Evolutionary conservation across 2,329 filamentous ascomycete genomes (phyloP), one percentile per base, ranked within the genome.

Genomic region (Alternaria atra): DNA sequence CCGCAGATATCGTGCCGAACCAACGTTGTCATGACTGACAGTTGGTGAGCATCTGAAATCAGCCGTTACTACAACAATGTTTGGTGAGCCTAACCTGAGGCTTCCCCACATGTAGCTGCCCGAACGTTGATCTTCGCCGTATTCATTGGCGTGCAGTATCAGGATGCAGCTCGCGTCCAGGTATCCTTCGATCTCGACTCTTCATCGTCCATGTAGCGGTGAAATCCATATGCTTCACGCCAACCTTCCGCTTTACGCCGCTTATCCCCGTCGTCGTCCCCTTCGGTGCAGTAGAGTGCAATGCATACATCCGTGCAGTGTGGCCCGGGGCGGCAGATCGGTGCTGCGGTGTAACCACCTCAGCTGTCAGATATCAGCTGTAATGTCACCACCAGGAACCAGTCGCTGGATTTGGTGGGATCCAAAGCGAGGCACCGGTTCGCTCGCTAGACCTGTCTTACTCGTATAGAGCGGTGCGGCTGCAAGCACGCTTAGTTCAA

Each of bases 381-480:
- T 40, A 42, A 44, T 52, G 52, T 53, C 52, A 58, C 56, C 46
- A 47, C n/a, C 51, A 34, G 40, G 39, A 60, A 51, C 52, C 57
- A 42, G 39, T 20, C 30, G 47, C 60, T 55, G 39, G 51, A 51
- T 29, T 55, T 40, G 37, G 44, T 52, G 13, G 35, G 48, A 48
- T 34, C 30, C 27, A 44, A n/a, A 20, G 43, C 55, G 42, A 61
- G 63, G 55, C 52, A 42, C 57, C 44, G 55, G 53, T 42, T 55
- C 51, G 25, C 55, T 69, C 62, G 64, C 64, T 68, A 60, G 43
- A 66, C 60, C 54, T 67, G 59, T 48, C 47, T 39, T 65, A 60
- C 56, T 63, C 60, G 65, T 46, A 42, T 35, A 15, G 13, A 12
- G 39, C 50, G 15, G 40, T 27, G 47, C 61, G 67, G 64, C 65